phyloP scores from a whole-genome alignment of 345 rosid species.

The Boechera divaricarpa region DNA sequence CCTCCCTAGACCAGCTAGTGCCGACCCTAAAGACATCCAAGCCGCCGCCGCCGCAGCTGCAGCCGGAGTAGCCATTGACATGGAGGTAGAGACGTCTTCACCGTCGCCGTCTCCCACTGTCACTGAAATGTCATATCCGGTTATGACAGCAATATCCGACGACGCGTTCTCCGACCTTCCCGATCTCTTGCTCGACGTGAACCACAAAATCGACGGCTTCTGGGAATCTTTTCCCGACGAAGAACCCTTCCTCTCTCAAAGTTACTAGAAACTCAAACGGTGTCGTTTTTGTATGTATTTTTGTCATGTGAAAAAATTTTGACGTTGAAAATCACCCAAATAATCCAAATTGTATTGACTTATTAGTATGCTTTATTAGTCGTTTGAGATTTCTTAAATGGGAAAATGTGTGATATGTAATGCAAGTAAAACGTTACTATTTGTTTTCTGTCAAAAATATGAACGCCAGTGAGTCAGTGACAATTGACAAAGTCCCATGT shows the following conservation, averaged over 20 bases:
- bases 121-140: conserved; percentile 40
- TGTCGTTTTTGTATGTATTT: conserved; percentile 36
- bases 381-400: neutral
- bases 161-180: conserved; percentile 77
- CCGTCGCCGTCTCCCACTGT: conserved; percentile 25
- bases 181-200: conserved; percentile 56
- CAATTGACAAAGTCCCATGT: conserved; percentile 36
- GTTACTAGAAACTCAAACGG: conserved; percentile 21
- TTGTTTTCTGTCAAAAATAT: conserved; percentile 14
- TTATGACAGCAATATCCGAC: conserved; percentile 40
- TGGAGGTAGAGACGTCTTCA: conserved; percentile 32
- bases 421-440: conserved; percentile 20
- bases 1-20: conserved; percentile 78
- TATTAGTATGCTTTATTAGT: conserved; percentile 2
- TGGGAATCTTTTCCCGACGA: conserved; percentile 46
- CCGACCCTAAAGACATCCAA: conserved; percentile 83
- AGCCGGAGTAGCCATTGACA: conserved; percentile 19
- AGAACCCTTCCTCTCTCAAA: conserved; percentile 41
- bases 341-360: conserved; percentile 27
- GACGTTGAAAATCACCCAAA: conserved; percentile 24
- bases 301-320: conserved; percentile 15
- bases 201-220: conserved; percentile 51
- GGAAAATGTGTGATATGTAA: conserved; percentile 25
- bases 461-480: conserved; percentile 38
- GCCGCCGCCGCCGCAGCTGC: conserved; percentile 92